A percentile compares a stretch with the other conserved stretches of the same genome.
Conservation (phyloP, 768 basidiomycete genomes). For the Dacryopinax primogenitus region DNA sequence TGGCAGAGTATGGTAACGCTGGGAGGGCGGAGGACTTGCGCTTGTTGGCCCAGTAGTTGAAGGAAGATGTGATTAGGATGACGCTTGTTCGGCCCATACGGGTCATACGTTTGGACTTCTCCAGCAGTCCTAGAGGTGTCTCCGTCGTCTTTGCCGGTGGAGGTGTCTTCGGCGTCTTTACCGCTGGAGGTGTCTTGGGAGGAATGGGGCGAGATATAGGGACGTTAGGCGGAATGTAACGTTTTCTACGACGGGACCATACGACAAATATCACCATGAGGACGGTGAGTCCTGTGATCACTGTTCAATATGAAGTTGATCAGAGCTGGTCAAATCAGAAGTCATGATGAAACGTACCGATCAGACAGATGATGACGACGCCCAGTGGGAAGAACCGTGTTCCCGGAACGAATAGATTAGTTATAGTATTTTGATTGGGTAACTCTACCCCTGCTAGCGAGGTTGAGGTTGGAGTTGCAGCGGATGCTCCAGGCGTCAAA, state of each 20-base stretch:
- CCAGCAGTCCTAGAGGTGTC: too few species aligned
- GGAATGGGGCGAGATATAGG: neutral
- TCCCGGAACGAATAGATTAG: neutral
- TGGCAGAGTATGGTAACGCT: neutral
- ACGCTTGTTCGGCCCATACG: neutral
- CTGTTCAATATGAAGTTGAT: neutral
- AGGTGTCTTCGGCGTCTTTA: neutral
- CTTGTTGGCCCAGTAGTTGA: neutral
- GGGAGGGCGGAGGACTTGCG: neutral
- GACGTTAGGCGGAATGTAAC: neutral
- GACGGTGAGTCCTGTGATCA: neutral
- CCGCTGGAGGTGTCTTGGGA: neutral
- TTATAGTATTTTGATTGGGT: neutral
- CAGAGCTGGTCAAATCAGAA: too few species aligned
- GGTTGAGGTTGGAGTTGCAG: neutral
- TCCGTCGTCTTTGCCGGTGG: too few species aligned
- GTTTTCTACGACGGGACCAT: neutral
- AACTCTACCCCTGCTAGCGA: too few species aligned
- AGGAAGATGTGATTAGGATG: neutral
- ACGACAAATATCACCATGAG: neutral
- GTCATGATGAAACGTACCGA: neutral
- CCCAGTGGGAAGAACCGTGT: neutral
- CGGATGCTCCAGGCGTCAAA: neutral
- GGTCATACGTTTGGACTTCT: too few species aligned
- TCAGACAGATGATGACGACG: neutral